Conservation (phyloP, 2,329 filamentous ascomycete genomes). For the Nectriaceae sp. region DNA sequence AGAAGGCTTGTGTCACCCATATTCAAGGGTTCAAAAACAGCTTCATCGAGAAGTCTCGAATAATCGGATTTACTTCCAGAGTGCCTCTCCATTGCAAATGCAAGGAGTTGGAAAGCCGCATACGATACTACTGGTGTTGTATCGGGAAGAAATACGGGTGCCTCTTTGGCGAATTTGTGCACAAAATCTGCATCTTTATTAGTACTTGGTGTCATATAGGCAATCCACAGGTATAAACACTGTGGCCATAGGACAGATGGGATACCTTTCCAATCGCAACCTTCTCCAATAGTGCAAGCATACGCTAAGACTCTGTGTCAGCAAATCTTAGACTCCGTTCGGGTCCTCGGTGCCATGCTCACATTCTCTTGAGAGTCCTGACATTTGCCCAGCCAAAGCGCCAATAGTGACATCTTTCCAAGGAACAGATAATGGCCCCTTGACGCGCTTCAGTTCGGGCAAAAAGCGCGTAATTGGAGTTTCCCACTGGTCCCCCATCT, state of each 20-base stretch:
- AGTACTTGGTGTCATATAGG: too few relatives aligned
- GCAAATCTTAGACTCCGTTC: not conserved
- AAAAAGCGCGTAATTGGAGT: constrained; percentile 30
- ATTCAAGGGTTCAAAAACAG: constrained; percentile 9
- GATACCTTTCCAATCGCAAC: constrained; percentile 16
- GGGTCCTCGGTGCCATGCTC: too few relatives aligned
- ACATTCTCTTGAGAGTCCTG: constrained; percentile 22
- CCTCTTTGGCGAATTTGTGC: constrained; percentile 4
- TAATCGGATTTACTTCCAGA: not conserved
- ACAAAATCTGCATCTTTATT: constrained; percentile 17
- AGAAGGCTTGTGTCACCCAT: constrained; percentile 15
- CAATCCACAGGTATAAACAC: too few relatives aligned
- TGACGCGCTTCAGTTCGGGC: constrained; percentile 22
- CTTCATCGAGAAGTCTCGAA: constrained; percentile 1
- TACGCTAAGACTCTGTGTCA: constrained; percentile 9
- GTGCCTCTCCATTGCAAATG: constrained; percentile 18
- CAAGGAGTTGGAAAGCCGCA: constrained; percentile 21
- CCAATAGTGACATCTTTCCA: constrained; percentile 23
- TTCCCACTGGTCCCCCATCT: constrained; percentile 31
- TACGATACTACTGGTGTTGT: constrained; percentile 21
- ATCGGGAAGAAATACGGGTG: constrained; percentile 20
- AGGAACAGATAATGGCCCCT: not conserved
- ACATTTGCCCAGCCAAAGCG: constrained; percentile 20
- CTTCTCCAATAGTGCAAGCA: constrained; percentile 9
- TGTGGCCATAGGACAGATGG: too few relatives aligned